These are phyloP conservation scores for Rhizopus arrhizus DNA, from an alignment of 371 early-diverging fungal genomes.

Conservation along the genomic window DNA sequence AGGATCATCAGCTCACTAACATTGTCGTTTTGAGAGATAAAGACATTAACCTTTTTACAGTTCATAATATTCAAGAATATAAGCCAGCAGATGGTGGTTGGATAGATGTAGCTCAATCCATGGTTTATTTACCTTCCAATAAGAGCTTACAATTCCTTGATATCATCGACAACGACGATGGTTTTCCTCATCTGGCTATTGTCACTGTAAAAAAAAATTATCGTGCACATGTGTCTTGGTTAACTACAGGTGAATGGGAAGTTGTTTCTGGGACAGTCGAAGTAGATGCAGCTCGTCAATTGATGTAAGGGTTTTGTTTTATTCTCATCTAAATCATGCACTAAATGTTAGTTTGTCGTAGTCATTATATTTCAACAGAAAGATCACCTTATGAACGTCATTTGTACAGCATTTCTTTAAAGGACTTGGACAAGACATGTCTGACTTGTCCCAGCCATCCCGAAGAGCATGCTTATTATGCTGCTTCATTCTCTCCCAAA, in stretches of 20 bases:
- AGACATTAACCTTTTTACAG: constrained; percentile 22
- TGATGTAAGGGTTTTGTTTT: constrained; percentile 51
- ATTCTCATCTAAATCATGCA: neutral
- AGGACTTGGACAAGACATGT: constrained; percentile 34
- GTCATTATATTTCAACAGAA: constrained; percentile 73
- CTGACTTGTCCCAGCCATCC: constrained; percentile 43
- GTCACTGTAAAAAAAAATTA: constrained; percentile 49
- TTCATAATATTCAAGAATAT: constrained; percentile 56
- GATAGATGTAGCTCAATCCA: constrained; percentile 65
- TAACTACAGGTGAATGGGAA: constrained; percentile 89
- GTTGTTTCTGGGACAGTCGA: constrained; percentile 67
- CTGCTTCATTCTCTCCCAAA: constrained; percentile 74
- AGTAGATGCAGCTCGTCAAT: constrained; percentile 59
- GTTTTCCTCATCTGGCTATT: constrained; percentile 83
- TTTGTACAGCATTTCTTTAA: constrained; percentile 57
- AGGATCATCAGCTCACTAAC: constrained; percentile 75
- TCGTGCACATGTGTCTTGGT: constrained; percentile 60
- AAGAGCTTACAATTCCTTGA: constrained; percentile 75
- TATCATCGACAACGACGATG: constrained; percentile 71
- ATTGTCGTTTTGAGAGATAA: constrained; percentile 41
- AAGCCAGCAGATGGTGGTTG: constrained; percentile 71
- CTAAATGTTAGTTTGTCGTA: constrained; percentile 10
- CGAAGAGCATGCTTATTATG: constrained; percentile 69
- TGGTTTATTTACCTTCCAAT: constrained; percentile 45
- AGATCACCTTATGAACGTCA: constrained; percentile 80